Conservation (phyloP, 139 green algal genomes). For the Chara braunii region DNA sequence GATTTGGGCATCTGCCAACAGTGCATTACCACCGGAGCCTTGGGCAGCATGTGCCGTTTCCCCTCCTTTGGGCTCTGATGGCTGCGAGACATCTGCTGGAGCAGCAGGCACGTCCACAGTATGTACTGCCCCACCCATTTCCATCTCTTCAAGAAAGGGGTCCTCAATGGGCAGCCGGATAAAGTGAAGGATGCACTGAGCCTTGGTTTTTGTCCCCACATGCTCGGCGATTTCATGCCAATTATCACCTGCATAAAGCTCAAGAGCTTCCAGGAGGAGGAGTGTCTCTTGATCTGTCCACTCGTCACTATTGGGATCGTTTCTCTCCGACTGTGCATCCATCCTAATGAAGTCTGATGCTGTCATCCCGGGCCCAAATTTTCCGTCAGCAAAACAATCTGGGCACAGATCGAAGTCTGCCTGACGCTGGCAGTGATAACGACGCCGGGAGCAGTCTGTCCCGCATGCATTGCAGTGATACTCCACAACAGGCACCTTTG, state of each 20-base stretch:
- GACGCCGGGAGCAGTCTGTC: slow-evolving; percentile 63
- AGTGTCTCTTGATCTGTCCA: slow-evolving; percentile 70
- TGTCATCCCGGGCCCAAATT: slow-evolving; percentile 62
- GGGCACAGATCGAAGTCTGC: slow-evolving; percentile 45
- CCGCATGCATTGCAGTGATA: slow-evolving; percentile 52
- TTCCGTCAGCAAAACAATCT: slow-evolving; percentile 59
- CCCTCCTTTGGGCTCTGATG: neutral
- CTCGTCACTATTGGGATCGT: neutral
- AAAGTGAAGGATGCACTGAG: slow-evolving; percentile 83
- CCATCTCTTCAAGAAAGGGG: slow-evolving; percentile 61
- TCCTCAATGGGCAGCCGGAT: slow-evolving; percentile 86
- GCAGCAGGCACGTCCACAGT: too few relatives aligned
- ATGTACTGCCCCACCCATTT: too few relatives aligned
- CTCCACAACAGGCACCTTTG: slow-evolving; percentile 4
- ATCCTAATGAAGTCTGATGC: slow-evolving; percentile 78
- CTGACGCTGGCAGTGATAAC: slow-evolving; percentile 74
- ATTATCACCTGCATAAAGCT: slow-evolving; percentile 68
- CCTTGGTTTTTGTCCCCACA: slow-evolving; percentile 65
- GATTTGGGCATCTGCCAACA: too few relatives aligned
- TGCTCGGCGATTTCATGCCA: slow-evolving; percentile 78
- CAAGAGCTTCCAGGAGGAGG: slow-evolving; percentile 69
- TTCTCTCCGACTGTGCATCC: slow-evolving; percentile 12
- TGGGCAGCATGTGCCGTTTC: too few relatives aligned
- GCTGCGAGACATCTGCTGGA: neutral
- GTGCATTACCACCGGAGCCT: too few relatives aligned